Evolutionary conservation across 805 yeast species (phyloP), one percentile per base, ranked within the genome.

Genomic region (Wickerhamiella bombiphila): DNA sequence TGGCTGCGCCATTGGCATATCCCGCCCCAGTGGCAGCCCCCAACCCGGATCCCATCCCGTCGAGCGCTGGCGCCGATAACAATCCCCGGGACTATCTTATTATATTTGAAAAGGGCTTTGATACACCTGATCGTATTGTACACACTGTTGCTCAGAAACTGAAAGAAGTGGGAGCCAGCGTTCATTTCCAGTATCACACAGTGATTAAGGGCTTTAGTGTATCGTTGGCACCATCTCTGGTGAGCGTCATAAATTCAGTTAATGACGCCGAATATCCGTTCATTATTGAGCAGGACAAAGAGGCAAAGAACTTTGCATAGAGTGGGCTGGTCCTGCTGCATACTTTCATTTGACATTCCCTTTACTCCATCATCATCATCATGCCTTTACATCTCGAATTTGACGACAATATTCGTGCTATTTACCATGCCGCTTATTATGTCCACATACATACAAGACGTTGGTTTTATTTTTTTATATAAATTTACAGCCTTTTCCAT

Each of bases 151-250:
- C 58, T 35, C 38, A 50, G 9, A 46, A 56, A 22, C 56, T 69
- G 20, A 44, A 52, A 29, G 48, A 51, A 9, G 41, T 64, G 5
- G 72, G 72, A 5, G 74, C 70, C 3, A 47, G 43, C 14, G 60
- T 70, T 34, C 63, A 64, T 14, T 68, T 66, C 44, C 72, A 68
- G 41, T 69, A 66, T 52, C 50, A 56, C 35, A 58, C 63, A 3
- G 57, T 68, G 9, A 53, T 69, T 29, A 64, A 67, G 39, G 75
- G 75, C 1, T 68, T 69, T 50, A 57, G 70, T 5, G 57, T 67
- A 39, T 55, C 55, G 4, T 16, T 30, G 6, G 20, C 11, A 5
- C 33, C 33, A 19, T 20, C 20, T 6, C 13, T 19, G 5, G 7
- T 30, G 7, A 6, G 9, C 33, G 9, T 45, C n/a, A 42, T 66